phyloP scores from a whole-genome alignment of 75 land plant genomes.

The Gnetum montanum region DNA sequence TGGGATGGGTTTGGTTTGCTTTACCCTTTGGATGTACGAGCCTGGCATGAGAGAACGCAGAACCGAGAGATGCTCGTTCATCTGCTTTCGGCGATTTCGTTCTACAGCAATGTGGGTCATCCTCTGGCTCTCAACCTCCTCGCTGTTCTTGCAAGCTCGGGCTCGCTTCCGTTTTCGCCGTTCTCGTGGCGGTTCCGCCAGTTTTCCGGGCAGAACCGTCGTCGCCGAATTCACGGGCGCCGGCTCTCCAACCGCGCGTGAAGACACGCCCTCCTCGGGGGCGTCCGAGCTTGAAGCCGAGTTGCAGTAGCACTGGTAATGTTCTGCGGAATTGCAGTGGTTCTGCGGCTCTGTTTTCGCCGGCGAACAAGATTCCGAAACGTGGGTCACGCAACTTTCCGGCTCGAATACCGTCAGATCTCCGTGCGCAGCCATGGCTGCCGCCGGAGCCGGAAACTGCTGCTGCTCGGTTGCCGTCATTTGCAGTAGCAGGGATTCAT shows the following conservation, averaged over 20 bases:
- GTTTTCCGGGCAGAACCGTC: conserved; percentile 27
- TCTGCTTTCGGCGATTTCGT: conserved; percentile 74
- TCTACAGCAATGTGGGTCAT: conserved; percentile 92
- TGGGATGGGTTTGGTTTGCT: no score
- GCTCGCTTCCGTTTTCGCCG: conserved; percentile 24
- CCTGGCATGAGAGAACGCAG: conserved; percentile 77
- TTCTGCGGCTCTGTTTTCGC: not conserved
- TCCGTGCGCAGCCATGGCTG: not conserved
- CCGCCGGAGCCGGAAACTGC: not conserved
- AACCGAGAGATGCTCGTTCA: conserved; percentile 84
- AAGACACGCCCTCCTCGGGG: not conserved
- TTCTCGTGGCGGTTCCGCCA: conserved; percentile 1
- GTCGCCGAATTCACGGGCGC: conserved; percentile 24
- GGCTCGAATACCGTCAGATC: conserved; percentile 4
- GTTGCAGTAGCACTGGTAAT: not conserved
- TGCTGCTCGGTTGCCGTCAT: not conserved
- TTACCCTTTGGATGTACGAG: conserved; percentile 78
- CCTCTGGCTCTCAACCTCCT: conserved; percentile 52
- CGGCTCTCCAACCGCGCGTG: not conserved
- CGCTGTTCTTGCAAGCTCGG: conserved; percentile 31
- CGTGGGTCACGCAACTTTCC: conserved; percentile 6
- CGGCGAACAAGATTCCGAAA: conserved; percentile 3
- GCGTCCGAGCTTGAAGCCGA: conserved; percentile 1
- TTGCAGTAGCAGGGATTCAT: not conserved
- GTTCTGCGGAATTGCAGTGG: not conserved